Evolutionary conservation across 257 asterid genomes (phyloP), one percentile per base, ranked within the genome.

Genomic region (Capsicum baccatum): DNA sequence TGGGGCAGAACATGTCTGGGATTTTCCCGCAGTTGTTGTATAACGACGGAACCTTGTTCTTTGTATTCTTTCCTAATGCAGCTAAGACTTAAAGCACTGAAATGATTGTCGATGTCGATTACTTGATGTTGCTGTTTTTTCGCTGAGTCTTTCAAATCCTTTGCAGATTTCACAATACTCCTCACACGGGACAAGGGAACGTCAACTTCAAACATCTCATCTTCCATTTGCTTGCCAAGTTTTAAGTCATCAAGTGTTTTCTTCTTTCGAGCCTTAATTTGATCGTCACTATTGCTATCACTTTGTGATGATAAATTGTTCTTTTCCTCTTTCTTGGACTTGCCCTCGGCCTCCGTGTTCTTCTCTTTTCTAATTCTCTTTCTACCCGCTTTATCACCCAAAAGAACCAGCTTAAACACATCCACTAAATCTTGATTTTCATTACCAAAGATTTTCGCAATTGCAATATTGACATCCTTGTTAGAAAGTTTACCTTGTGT

Each of bases 171-270:
- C 6, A 74, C 3, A 0, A 4, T 21, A 19, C 0, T 21, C 19
- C 9, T 50, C 0, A 35, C 13, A 74, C 0, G 80, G 4, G 19
- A 15, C 58, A 74, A 74, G 21, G 13, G 42, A 21, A 21, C 13
- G n/a, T 74, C 80, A 50, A 50, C 6, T 50, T 48, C 60, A 11
- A 1, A 74, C 80, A 74, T 74, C 62, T 74, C 42, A 21, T 74
- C 80, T 21, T 74, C 62, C 60, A 8, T 67, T 0, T 1, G 17
- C 3, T 1, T 2, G 33, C 3, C n/a, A n/a, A 59, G 19, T 7
- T 17, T 17, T 59, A 3, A 3, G 26, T 60, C 67, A 21, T 19
- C 67, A 8, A 10, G 35, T 8, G 13, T 26, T 63, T 3, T 26
- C 70, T 63, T 15, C 16, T 35, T 48, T 0, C 3, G 3, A 1